Base-by-base conservation (phyloP, 176 grass and related monocot genomes). In the Aegilops speltoides region DNA sequence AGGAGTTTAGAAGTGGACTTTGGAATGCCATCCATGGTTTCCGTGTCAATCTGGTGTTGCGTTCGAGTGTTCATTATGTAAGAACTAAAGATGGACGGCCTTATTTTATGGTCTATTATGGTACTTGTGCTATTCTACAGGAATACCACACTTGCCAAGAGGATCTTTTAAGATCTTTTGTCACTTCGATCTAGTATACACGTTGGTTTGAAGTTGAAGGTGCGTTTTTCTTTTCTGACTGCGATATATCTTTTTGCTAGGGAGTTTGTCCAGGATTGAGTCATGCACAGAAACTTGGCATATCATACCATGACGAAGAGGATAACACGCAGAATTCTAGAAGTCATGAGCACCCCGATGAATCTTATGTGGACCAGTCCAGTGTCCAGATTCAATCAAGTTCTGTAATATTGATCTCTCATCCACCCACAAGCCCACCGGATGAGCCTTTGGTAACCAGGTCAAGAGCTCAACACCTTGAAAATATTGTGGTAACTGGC, bases 241-340 rank as follows among this genome's bases (percentile, higher is more conserved):
- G 9, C 40, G 38, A 38, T 67, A 9, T 75, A 56, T 80, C 28
- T 77, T 67, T 93, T 80, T 85, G 66, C 33, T 83, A 98, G 96
- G 93, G 96, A 72, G 87, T 86, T 7, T 98, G 93, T 91, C 88
- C 60, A 73, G 93, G 96, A 61, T 89, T 98, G 79, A 93, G 82
- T 87, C 90, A 98, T 82, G 91, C 81, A 56, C 96, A 96, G 87
- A 98, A 88, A 82, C 91, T 91, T 82, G 93, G 93, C 34, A 91
- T 94, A 84, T 89, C 86, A 4, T 98, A 92, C 76, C 82, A 66
- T 28, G 84, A 86, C 2, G 88, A 89, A 64, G 82, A 89, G 59
- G 86, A 84, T 23, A 88, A 79, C 82, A 57, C 60, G 17, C 75
- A 84, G 54, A 77, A 40, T 87, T 89, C 90, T 33, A 29, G 43